Percentiles rank a stretch among this genome's conserved stretches.
These are phyloP conservation scores for Aspergillus melleus DNA, from an alignment of 2,329 filamentous ascomycete genomes.

Conservation along the genomic window DNA sequence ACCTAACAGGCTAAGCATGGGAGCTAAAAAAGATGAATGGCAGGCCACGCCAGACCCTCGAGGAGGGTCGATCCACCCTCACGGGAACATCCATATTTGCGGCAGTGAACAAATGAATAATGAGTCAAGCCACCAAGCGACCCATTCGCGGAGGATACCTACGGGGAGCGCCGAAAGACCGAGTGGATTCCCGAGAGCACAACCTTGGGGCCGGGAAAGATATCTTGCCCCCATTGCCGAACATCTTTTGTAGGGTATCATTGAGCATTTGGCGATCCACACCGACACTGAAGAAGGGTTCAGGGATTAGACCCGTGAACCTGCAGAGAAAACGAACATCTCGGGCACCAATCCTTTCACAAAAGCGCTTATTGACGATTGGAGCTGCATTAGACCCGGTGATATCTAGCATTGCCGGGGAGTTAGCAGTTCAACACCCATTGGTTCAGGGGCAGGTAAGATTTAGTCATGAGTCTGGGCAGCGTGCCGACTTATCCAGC, in stretches of 20 bases:
- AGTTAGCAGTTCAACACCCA: not conserved
- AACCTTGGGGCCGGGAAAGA: not conserved
- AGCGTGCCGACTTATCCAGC: conserved; percentile 29
- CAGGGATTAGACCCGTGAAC: not conserved
- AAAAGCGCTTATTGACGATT: not conserved
- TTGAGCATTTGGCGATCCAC: too few species aligned
- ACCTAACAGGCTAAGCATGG: conserved; percentile 15
- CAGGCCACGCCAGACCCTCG: conserved; percentile 1
- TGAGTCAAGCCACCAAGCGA: not conserved
- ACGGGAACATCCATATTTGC: not conserved
- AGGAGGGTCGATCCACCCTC: conserved; percentile 3
- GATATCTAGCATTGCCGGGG: not conserved
- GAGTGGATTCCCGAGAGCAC: conserved; percentile 7
- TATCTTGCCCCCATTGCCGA: not conserved
- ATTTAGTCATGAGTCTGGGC: conserved; percentile 1
- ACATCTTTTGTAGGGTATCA: not conserved
- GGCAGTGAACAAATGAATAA: not conserved
- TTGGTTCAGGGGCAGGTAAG: not conserved
- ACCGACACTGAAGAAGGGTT: not conserved
- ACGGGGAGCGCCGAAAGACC: conserved; percentile 4
- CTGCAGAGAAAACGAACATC: not conserved
- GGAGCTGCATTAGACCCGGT: conserved; percentile 1
- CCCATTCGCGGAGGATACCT: conserved; percentile 10
- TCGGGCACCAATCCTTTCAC: not conserved
- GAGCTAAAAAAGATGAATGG: conserved; percentile 4